Evolutionary conservation across 1,284 basidiomycete species (phyloP).

Genomic region (Cryptococcus amylolentus): DNA sequence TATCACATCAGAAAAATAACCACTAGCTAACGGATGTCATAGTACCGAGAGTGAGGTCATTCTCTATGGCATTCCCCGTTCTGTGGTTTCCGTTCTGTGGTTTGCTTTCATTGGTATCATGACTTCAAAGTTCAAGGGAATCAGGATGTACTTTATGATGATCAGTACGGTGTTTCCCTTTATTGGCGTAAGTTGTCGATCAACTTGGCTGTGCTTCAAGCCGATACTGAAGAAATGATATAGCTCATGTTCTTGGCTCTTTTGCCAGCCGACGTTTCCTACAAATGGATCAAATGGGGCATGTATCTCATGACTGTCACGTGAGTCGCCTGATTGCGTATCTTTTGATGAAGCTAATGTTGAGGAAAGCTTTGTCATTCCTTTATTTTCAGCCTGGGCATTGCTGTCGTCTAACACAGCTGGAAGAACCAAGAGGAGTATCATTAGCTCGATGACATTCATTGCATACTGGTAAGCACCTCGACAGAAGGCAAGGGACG

Average conservation of each 20-base stretch:
- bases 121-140: slow-evolving; percentile 23
- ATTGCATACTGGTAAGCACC: slow-evolving; percentile 30
- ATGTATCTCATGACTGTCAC: slow-evolving; percentile 33
- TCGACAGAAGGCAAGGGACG: neutral
- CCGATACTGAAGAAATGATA: neutral
- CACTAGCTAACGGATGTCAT: neutral
- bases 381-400: slow-evolving; percentile 33
- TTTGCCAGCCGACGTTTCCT: slow-evolving; percentile 15
- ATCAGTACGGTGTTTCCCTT: slow-evolving; percentile 21
- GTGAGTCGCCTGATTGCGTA: slow-evolving; percentile 3
- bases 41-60: slow-evolving; percentile 35
- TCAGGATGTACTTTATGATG: slow-evolving; percentile 40
- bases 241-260: slow-evolving; percentile 21
- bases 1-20: neutral
- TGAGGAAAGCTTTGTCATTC: slow-evolving; percentile 25
- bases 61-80: slow-evolving; percentile 35
- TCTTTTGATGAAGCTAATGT: neutral
- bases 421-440: slow-evolving; percentile 40
- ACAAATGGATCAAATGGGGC: slow-evolving; percentile 34
- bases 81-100: slow-evolving; percentile 33
- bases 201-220: no score
- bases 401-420: slow-evolving; percentile 38
- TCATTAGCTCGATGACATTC: slow-evolving; percentile 28
- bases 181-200: slow-evolving; percentile 13
- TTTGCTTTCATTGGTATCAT: slow-evolving; percentile 36